A percentile compares a stretch with the other conserved stretches of the same genome.
phyloP scores from a whole-genome alignment of 73 alveolate genomes.

The Paramecium caudatum region DNA sequence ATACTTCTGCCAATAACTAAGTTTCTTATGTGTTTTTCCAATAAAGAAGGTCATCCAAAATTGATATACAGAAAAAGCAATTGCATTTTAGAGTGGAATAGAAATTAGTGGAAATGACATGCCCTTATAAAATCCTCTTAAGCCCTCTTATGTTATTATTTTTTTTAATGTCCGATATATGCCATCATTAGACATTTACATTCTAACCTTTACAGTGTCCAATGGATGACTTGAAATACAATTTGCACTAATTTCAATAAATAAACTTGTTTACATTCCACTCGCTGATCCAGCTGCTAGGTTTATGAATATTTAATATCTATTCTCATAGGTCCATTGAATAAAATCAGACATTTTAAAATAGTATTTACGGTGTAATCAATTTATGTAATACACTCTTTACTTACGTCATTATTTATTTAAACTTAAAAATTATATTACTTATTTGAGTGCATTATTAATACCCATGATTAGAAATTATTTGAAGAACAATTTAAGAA shows the following conservation, averaged over 20 bases:
- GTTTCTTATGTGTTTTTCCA: background rate
- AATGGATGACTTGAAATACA: conserved; percentile 66
- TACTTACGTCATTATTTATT: background rate
- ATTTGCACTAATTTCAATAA: background rate
- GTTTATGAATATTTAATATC: background rate
- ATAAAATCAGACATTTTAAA: background rate
- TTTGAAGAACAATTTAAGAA: background rate
- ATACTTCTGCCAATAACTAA: conserved; percentile 50
- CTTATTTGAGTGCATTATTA: background rate
- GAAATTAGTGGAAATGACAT: conserved; percentile 75
- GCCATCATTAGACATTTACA: conserved; percentile 49
- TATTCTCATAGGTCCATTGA: conserved; percentile 24
- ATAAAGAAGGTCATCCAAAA: conserved; percentile 61
- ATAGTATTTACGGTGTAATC: background rate
- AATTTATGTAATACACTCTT: background rate
- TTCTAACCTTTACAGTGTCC: conserved; percentile 73
- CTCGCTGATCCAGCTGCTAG: background rate
- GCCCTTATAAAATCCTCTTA: conserved; percentile 75
- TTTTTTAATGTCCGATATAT: background rate
- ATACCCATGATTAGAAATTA: background rate
- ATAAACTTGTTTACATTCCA: background rate
- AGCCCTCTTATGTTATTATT: conserved; percentile 48
- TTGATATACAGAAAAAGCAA: conserved; percentile 77
- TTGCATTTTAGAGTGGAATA: conserved; percentile 74
- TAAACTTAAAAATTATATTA: conserved; percentile 5